These are phyloP conservation scores for Pseudocercospora ulei DNA, from an alignment of 2,329 filamentous ascomycete species.

Conservation along the genomic window DNA sequence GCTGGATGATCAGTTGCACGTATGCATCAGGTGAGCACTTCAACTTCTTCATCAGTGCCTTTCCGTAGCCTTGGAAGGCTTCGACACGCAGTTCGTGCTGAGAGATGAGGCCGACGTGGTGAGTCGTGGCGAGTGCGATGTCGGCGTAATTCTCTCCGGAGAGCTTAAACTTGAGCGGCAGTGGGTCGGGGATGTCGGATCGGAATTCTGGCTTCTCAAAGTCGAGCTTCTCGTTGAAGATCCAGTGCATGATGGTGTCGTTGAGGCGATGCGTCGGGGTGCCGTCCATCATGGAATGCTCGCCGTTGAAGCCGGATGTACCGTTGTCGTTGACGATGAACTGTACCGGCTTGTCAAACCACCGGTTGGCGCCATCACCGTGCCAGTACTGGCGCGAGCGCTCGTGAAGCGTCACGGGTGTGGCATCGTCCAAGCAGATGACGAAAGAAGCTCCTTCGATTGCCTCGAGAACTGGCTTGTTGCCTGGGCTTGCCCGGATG, in stretches of 20 bases:
- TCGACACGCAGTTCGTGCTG: slow-evolving; percentile 88
- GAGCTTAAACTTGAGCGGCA: slow-evolving; percentile 66
- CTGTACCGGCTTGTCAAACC: slow-evolving; percentile 96
- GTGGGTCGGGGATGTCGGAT: slow-evolving; percentile 73
- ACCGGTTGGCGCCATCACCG: slow-evolving; percentile 87
- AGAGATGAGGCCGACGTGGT: slow-evolving; percentile 73
- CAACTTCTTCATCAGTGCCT: slow-evolving; percentile 98
- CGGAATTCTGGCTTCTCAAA: slow-evolving; percentile 69
- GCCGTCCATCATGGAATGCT: slow-evolving; percentile 99
- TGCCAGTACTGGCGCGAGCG: slow-evolving; percentile 97
- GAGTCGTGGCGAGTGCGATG: slow-evolving; percentile 64
- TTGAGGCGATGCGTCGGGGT: slow-evolving; percentile 95
- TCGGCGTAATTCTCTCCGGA: slow-evolving; percentile 63
- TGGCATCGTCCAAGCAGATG: slow-evolving; percentile 38
- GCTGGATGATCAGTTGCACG: slow-evolving; percentile 96
- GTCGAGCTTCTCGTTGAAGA: slow-evolving; percentile 90
- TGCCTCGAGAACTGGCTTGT: slow-evolving; percentile 64
- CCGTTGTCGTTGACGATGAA: slow-evolving; percentile 98
- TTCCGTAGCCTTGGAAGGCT: slow-evolving; percentile 94
- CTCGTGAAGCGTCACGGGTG: slow-evolving; percentile 23
- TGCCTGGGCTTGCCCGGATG: slow-evolving; percentile 64
- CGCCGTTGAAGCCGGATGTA: slow-evolving; percentile 92
- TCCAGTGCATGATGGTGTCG: slow-evolving; percentile 83
- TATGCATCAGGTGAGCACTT: slow-evolving; percentile 96
- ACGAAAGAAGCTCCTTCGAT: slow-evolving; percentile 87